Conservation (phyloP, 768 basidiomycete genomes). For the Clathrus columnatus region DNA sequence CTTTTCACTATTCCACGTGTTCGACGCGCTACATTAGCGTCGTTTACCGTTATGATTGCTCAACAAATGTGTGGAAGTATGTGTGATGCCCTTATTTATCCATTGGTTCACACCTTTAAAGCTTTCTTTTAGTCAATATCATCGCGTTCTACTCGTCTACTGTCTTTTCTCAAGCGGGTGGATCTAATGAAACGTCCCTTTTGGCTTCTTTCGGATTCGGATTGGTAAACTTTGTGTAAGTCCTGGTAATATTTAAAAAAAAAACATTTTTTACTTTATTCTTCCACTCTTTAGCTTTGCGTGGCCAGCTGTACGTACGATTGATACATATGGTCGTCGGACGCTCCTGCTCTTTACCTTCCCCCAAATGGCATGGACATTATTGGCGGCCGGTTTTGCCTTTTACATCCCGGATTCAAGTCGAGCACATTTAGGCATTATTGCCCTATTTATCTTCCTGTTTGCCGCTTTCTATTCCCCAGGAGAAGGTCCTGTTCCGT, state of each 20-base stretch:
- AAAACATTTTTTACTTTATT: conserved; percentile 28
- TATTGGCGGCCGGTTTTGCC: conserved; percentile 68
- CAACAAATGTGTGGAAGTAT: conserved; percentile 25
- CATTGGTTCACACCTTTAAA: neutral
- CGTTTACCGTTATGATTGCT: conserved; percentile 27
- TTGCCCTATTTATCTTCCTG: conserved; percentile 31
- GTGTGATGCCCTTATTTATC: conserved; percentile 4
- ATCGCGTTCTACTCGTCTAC: conserved; percentile 33
- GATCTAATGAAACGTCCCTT: conserved; percentile 30
- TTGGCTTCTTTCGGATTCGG: conserved; percentile 63
- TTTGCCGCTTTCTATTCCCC: conserved; percentile 29
- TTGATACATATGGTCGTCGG: conserved; percentile 73
- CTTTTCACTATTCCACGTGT: conserved; percentile 31
- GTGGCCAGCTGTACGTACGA: conserved; percentile 20
- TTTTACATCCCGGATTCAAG: conserved; percentile 39
- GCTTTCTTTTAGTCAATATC: conserved; percentile 19
- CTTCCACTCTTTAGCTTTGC: conserved; percentile 23
- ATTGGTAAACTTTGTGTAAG: conserved; percentile 54
- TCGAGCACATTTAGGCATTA: conserved; percentile 31
- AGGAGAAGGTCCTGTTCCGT: conserved; percentile 31
- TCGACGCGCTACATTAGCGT: conserved; percentile 28
- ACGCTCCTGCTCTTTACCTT: conserved; percentile 69
- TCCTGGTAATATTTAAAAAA: conserved; percentile 45
- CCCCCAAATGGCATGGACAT: conserved; percentile 70
- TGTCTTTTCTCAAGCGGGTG: conserved; percentile 29